Evolutionary conservation across 352 stramenopile genomes (phyloP), one percentile per base, ranked within the genome.

Genomic region (Phytophthora cajani): DNA sequence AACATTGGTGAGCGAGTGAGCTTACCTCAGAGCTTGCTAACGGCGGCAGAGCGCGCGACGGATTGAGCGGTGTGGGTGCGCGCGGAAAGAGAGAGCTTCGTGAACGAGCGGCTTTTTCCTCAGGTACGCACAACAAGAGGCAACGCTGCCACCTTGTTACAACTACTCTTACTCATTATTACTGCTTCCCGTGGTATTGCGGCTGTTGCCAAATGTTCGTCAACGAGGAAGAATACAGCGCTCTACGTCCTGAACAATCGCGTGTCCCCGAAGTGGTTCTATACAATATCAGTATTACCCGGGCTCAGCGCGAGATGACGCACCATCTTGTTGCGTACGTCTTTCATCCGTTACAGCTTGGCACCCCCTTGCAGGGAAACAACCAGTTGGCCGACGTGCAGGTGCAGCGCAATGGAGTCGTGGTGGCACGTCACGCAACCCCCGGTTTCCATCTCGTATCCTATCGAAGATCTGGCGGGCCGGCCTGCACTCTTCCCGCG

Each of bases 261-360:
- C 38, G 42, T 59, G 5, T 74, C 64, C 14, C 71, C 71, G 5
- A 75, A 72, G 36, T 82, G 71, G 75, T 72, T 72, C 52, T 82
- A 79, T 79, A 79, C 47, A 68, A 82, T 42, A 79, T 67, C 49
- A 77, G 72, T 30, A 50, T 71, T 12, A 79, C 71, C 19, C 64
- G 72, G 17, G 61, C 47, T 7, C 75, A 82, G 47, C 75, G 71
- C 4, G 71, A 77, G 27, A 78, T 82, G 71, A 70, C 61, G 21
- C 75, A 82, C 27, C 65, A 78, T 16, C 55, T 82, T 5, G 64
- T 64, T 2, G 68, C 50, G 3, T 82, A 79, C 33, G 62, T 82
- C 10, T 71, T 82, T 6, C 57, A 55, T 23, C 14, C 40, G 16
- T 21, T 51, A 3, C 54, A 55, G n/a, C 23, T 46, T 19, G 21